phyloP scores from a whole-genome alignment of 2,329 filamentous ascomycete species.

The Fusarium decemcellulare region DNA sequence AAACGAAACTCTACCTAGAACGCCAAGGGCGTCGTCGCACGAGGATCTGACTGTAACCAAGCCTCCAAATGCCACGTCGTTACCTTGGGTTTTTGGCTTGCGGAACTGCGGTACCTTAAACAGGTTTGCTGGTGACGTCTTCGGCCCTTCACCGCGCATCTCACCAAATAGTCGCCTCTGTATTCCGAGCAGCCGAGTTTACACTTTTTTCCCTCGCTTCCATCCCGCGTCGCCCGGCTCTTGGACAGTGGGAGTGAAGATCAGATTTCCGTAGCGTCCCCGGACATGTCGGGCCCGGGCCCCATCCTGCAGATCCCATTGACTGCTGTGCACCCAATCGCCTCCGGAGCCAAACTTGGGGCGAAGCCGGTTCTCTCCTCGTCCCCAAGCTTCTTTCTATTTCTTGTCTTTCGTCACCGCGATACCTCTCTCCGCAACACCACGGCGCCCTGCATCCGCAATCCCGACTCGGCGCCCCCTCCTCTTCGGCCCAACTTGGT shows the following conservation, averaged over 20 bases:
- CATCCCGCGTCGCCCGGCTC: constrained; percentile 2
- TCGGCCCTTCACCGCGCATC: constrained; percentile 31
- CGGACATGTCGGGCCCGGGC: neutral
- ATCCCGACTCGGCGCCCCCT: constrained; percentile 31
- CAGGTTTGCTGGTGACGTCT: constrained; percentile 27
- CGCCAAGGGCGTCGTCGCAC: too few relatives aligned
- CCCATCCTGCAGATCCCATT: constrained; percentile 1
- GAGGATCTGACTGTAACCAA: neutral
- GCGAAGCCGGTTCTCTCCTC: neutral
- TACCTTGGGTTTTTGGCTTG: neutral
- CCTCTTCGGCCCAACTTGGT: constrained; percentile 29
- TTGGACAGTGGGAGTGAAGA: neutral
- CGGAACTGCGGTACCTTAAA: neutral
- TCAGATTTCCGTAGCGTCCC: constrained; percentile 1
- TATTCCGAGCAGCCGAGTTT: neutral
- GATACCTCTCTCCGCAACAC: constrained; percentile 19
- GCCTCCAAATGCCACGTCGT: neutral
- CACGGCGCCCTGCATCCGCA: constrained; percentile 34
- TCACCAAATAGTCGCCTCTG: neutral
- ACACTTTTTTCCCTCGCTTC: neutral
- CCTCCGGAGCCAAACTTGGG: too few relatives aligned
- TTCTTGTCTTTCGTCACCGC: constrained; percentile 42
- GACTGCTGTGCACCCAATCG: neutral
- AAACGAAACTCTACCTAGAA: too few relatives aligned
- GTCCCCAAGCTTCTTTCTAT: neutral